Evolutionary conservation across 2,329 filamentous ascomycete species (phyloP).

Genomic region (Penicillium sp.): DNA sequence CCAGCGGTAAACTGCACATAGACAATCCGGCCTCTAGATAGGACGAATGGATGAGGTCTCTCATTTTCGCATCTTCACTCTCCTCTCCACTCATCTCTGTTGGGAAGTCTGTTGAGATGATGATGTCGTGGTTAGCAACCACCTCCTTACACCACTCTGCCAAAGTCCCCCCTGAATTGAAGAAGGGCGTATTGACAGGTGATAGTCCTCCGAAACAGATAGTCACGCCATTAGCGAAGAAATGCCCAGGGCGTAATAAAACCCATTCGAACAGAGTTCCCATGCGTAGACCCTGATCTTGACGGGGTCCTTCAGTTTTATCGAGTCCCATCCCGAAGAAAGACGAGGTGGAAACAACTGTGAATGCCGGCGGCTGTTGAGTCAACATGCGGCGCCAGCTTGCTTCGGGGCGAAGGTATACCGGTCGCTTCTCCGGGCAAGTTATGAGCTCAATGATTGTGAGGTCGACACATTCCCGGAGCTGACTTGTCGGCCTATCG

Average conservation of each 20-base stretch:
- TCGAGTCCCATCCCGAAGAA: not conserved
- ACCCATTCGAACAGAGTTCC: not conserved
- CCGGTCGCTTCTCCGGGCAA: not conserved
- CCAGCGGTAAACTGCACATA: not conserved
- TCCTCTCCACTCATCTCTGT: not conserved
- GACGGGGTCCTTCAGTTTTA: not conserved
- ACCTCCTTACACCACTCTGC: not conserved
- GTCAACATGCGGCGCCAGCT: slow-evolving; percentile 7
- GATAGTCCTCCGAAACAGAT: not conserved
- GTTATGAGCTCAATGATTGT: not conserved
- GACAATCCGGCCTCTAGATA: not conserved
- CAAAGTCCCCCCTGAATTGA: not conserved
- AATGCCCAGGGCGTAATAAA: not conserved
- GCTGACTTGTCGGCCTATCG: not conserved
- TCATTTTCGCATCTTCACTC: not conserved
- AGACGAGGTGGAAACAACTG: not conserved
- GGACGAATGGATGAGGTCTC: not conserved
- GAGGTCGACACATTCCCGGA: not conserved
- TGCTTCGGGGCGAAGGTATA: slow-evolving; percentile 1
- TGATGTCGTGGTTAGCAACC: not conserved
- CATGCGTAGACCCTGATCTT: not conserved
- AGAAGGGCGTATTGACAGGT: not conserved
- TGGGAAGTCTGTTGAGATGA: not conserved
- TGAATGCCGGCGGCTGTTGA: slow-evolving; percentile 2
- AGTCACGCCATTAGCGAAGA: not conserved